Evolutionary conservation across 1,139 yeast genomes (phyloP).

Genomic region (Pichia sp.): DNA sequence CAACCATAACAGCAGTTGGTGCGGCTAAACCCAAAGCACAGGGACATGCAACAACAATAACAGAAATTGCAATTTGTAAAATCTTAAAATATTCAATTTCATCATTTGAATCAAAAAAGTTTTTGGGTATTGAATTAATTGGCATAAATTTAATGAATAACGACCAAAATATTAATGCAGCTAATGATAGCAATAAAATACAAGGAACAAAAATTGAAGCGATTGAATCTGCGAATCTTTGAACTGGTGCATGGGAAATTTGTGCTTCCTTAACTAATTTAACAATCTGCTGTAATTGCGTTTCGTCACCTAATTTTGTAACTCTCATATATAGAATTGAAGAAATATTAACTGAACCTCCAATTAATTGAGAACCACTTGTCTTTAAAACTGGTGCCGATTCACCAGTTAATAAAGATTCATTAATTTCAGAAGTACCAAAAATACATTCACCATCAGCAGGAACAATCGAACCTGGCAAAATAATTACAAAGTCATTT

Average conservation of each 20-base stretch:
- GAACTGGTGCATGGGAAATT: constrained; percentile 82
- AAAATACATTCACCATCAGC: constrained; percentile 79
- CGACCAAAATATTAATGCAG: constrained; percentile 71
- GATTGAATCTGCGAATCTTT: constrained; percentile 75
- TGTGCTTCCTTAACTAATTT: constrained; percentile 86
- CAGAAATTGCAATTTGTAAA: constrained; percentile 81
- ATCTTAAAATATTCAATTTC: constrained; percentile 44
- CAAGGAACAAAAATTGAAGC: constrained; percentile 85
- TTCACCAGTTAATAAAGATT: constrained; percentile 88
- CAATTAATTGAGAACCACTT: constrained; percentile 61
- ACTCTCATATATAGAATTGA: constrained; percentile 68
- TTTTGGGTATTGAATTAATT: constrained; percentile 40
- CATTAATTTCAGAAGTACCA: constrained; percentile 83
- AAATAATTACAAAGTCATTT: constrained; percentile 67
- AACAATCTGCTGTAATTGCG: constrained; percentile 84
- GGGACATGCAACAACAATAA: constrained; percentile 95
- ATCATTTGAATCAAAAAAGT: constrained; percentile 51
- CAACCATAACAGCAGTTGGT: constrained; percentile 98
- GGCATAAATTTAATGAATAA: constrained; percentile 28
- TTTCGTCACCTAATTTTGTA: constrained; percentile 67
- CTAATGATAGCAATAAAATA: constrained; percentile 52
- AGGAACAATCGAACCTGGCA: constrained; percentile 85
- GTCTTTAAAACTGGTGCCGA: constrained; percentile 63
- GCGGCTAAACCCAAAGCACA: constrained; percentile 96
- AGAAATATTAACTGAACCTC: constrained; percentile 86